phyloP scores from a whole-genome alignment of 2,329 filamentous ascomycete genomes.

The Amphichorda felina region DNA sequence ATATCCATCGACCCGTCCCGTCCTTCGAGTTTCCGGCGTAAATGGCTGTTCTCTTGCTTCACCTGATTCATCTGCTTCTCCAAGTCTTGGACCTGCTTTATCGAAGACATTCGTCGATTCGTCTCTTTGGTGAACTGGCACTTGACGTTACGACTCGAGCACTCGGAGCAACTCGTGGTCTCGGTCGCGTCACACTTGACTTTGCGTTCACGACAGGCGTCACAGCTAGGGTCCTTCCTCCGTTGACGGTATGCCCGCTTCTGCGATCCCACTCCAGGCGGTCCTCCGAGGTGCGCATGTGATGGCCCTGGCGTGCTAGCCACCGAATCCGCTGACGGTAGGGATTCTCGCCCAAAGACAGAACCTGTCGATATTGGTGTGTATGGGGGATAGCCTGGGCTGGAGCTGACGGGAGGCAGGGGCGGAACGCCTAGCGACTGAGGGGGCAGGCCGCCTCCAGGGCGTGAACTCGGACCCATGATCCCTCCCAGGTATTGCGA shows the following conservation, averaged over 20 bases:
- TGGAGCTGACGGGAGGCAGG: conserved; percentile 32
- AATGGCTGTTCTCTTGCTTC: conserved; percentile 65
- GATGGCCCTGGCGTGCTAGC: conserved; percentile 37
- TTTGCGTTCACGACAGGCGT: conserved; percentile 82
- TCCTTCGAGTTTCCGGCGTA: conserved; percentile 52
- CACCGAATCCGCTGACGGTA: conserved; percentile 46
- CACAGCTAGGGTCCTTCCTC: conserved; percentile 93
- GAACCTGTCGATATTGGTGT: conserved; percentile 30
- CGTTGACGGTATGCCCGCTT: conserved; percentile 92
- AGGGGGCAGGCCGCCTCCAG: conserved; percentile 34
- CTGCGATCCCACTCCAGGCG: conserved; percentile 43
- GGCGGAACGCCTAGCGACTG: conserved; percentile 42
- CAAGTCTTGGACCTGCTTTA: conserved; percentile 96
- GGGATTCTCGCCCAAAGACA: conserved; percentile 43
- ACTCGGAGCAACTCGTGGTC: conserved; percentile 92
- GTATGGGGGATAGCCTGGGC: conserved; percentile 38
- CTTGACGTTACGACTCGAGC: conserved; percentile 89
- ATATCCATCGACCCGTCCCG: conserved; percentile 37
- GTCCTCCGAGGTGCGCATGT: conserved; percentile 23
- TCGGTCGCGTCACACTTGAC: conserved; percentile 94
- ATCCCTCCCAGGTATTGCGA: conserved; percentile 38
- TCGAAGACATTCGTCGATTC: conserved; percentile 95
- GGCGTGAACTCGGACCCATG: conserved; percentile 38
- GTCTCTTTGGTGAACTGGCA: conserved; percentile 99
- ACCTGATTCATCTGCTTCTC: conserved; percentile 80